Base-by-base conservation (phyloP, 2,329 filamentous ascomycete genomes). In the Ophiostoma angusticollis region DNA sequence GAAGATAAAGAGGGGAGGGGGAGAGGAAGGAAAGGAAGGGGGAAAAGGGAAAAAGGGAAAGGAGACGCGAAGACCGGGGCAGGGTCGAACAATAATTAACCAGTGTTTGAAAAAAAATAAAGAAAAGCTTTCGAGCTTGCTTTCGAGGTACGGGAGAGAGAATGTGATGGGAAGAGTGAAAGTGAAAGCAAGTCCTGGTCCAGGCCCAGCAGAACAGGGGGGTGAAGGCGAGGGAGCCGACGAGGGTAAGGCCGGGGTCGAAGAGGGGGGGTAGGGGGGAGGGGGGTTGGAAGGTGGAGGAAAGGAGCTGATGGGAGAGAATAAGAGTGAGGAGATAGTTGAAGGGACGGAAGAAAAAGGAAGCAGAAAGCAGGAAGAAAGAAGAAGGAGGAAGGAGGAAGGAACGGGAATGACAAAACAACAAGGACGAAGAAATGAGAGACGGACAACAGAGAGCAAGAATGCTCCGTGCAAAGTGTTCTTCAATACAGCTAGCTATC, bases 181-280 rank as follows among this genome's bases (percentile, higher is more conserved):
- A 28, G 19, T 35, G 14, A 35, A 25, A 31, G 31, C 33, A 36
- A 29, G 18, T 36, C n/a, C n/a, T n/a, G n/a, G n/a, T n/a, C n/a
- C n/a, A n/a, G n/a, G n/a, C n/a, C n/a, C n/a, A n/a, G n/a, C n/a
- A n/a, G n/a, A n/a, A n/a, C n/a, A n/a, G n/a, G n/a, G n/a, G n/a
- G n/a, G n/a, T n/a, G n/a, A n/a, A n/a, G n/a, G n/a, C n/a, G n/a
- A n/a, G n/a, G n/a, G n/a, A n/a, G n/a, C n/a, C n/a, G n/a, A n/a
- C n/a, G n/a, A n/a, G n/a, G n/a, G n/a, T n/a, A n/a, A n/a, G n/a
- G n/a, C n/a, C n/a, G n/a, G n/a, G n/a, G n/a, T n/a, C n/a, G n/a
- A n/a, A n/a, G n/a, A n/a, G n/a, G n/a, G n/a, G n/a, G n/a, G n/a
- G n/a, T n/a, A n/a, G n/a, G n/a, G n/a, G n/a, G n/a, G n/a, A n/a